Conservation (phyloP, 495 filamentous ascomycete genomes). For the Xylaria intraflava region DNA sequence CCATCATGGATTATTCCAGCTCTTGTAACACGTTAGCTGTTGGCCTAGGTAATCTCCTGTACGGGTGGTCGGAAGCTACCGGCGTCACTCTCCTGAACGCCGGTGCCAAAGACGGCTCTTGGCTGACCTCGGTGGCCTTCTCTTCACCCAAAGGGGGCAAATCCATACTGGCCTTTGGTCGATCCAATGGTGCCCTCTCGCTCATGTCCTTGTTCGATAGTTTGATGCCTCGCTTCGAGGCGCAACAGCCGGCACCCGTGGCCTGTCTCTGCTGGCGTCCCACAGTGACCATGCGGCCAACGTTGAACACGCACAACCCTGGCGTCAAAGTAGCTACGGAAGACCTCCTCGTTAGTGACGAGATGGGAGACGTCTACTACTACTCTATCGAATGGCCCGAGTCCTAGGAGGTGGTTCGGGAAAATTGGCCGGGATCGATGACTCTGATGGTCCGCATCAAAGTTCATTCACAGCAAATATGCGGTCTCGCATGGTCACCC, state of each 20-base stretch:
- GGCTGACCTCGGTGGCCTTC: constrained; percentile 78
- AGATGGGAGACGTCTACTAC: constrained; percentile 77
- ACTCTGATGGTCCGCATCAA: constrained; percentile 68
- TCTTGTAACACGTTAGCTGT: constrained; percentile 73
- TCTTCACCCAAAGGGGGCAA: constrained; percentile 71
- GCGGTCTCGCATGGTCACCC: constrained; percentile 81
- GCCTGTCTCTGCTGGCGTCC: constrained; percentile 72
- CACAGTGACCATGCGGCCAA: constrained; percentile 35
- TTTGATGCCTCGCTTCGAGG: constrained; percentile 59
- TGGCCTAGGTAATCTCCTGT: constrained; percentile 70
- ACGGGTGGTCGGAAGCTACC: constrained; percentile 75
- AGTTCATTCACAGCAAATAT: constrained; percentile 84
- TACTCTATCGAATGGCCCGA: constrained; percentile 86
- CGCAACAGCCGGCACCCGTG: constrained; percentile 60
- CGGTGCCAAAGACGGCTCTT: constrained; percentile 32
- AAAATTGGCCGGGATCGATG: constrained; percentile 70
- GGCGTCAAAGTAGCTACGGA: constrained; percentile 51
- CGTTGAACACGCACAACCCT: constrained; percentile 28
- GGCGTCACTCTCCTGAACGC: constrained; percentile 43
- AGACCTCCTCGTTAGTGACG: constrained; percentile 83
- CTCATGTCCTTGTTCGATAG: constrained; percentile 47
- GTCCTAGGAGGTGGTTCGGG: constrained; percentile 44
- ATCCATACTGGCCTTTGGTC: constrained; percentile 78
- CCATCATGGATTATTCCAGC: constrained; percentile 76
- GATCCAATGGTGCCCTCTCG: constrained; percentile 56